Conservation (phyloP, 192 early-diverging fungal genomes). For the Rhizophagus clarus region DNA sequence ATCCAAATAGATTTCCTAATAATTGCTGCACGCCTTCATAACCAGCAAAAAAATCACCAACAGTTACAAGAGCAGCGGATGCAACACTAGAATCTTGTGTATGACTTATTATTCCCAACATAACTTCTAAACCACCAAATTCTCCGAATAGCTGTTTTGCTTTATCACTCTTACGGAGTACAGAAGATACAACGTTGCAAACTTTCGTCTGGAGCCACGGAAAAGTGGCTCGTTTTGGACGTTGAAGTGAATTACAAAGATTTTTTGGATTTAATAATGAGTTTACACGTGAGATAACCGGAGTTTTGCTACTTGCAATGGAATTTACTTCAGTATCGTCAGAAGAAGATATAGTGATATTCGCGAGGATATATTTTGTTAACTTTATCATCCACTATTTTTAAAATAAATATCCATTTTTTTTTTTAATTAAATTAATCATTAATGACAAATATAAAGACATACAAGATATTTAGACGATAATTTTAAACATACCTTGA, state of each 20-base stretch:
- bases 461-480: neutral
- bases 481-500: slow-evolving; percentile 1
- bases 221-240: slow-evolving; percentile 36
- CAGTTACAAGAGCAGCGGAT: slow-evolving; percentile 41
- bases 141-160: slow-evolving; percentile 42
- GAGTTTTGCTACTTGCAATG: neutral
- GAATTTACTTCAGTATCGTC: neutral
- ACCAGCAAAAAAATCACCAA: slow-evolving; percentile 46
- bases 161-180: slow-evolving; percentile 37
- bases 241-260: neutral
- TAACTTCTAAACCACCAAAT: slow-evolving; percentile 40
- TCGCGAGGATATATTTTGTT: slow-evolving; percentile 37
- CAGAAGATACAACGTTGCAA: slow-evolving; percentile 39
- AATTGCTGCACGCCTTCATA: slow-evolving; percentile 40
- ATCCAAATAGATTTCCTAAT: slow-evolving; percentile 38
- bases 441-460: neutral
- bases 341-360: slow-evolving; percentile 32
- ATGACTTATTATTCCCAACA: slow-evolving; percentile 41
- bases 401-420: neutral
- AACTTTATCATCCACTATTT: slow-evolving; percentile 37
- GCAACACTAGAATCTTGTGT: slow-evolving; percentile 41
- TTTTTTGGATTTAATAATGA: neutral
- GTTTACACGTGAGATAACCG: neutral
- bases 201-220: slow-evolving; percentile 44
- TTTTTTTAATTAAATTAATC: slow-evolving; percentile 15